Base-by-base conservation (phyloP, 2,329 filamentous ascomycete species). In the Monilinia fructigena region DNA sequence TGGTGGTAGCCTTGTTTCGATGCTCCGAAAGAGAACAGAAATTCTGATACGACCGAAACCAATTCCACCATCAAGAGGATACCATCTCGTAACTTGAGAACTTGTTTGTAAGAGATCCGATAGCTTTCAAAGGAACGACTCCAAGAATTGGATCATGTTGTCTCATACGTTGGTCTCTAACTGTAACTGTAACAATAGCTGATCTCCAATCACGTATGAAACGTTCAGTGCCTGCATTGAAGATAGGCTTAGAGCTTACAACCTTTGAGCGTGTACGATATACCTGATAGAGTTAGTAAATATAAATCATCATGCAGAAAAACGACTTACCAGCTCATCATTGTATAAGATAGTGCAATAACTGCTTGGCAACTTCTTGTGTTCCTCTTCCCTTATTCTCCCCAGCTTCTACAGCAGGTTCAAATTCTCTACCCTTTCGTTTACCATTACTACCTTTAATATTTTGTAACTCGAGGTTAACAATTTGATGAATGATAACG, bases 261-360 rank as follows among this genome's bases (percentile, higher is more conserved):
- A 93, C 93, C 81, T 99, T 98, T 47, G 92, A 87, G 74, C 95
- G 87, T n/a, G 94, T 98, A 75, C 94, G 93, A 81, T 97, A 98
- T 23, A 93, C 83, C 79, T 84, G 71, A 2, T 12, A 48, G 40
- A 67, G 56, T 71, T 69, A 71, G 69, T 40, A 56, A 70, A 65
- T 66, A 2, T 6, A 40, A 40, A 62, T 20, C 48, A n/a, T 14
- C 26, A 61, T 4, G 2, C 12, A 14, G 23, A 28, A 5, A 42
- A 48, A 38, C 26, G 31, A 74, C 80, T 72, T 77, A 87, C 85
- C 72, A 97, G 79, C 73, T 96, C 88, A 74, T 98, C 94, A 72
- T 97, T 97, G 77, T 91, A 83, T 14, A 95, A 79, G 65, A 99
- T 93, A 1, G 93, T 97, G 80, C 93, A 97, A 79, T 99, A 99